Evolutionary conservation across 2,329 filamentous ascomycete species (phyloP), one percentile per base, ranked within the genome.

Genomic region (Ilyonectria destructans): DNA sequence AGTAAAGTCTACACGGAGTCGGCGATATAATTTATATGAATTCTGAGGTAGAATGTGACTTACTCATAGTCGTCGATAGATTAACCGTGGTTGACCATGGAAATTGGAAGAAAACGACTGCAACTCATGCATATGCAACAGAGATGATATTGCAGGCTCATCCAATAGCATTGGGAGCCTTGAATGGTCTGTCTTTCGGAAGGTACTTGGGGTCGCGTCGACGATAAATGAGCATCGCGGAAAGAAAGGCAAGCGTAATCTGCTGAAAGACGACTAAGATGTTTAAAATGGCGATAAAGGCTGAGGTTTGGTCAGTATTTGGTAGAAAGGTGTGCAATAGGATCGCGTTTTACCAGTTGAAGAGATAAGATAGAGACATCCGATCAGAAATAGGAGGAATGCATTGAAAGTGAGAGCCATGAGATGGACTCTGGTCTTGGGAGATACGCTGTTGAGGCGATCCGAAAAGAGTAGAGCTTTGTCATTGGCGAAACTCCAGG

Each of bases 231-330:
- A 62, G 59, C 8, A 62, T 12, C 1, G 59, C 59, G 1, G 59
- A 62, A 2, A 51, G 59, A 15, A 62, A 55, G 5, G 59, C 51
- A 5, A 62, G 59, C 1, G 59, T 62, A 19, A 62, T 56, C 31
- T 62, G 59, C 31, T 62, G 59, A 15, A 62, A 56, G 2, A 62
- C 59, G 4, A 62, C 59, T 1, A 51, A 62, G 23, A 62, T 56
- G 23, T 55, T 48, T n/a, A 62, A 48, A 26, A 62, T 35, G 4
- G 59, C 59, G 45, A 62, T 62, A 17, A 55, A 46, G 35, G 49
- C 51, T 55, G 8, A 48, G 4, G 13, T 5, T 35, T 33, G 17
- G n/a, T 33, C 26, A 26, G 26, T 26, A 26, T 4, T 40, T 40
- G 6, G 37, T 40, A 15, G 13, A 17, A 2, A n/a, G 1, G n/a